A percentile compares a stretch with the other conserved stretches of the same genome.
Conservation (phyloP, 140 eudicot genomes). For the Ambrosia hybrid region DNA sequence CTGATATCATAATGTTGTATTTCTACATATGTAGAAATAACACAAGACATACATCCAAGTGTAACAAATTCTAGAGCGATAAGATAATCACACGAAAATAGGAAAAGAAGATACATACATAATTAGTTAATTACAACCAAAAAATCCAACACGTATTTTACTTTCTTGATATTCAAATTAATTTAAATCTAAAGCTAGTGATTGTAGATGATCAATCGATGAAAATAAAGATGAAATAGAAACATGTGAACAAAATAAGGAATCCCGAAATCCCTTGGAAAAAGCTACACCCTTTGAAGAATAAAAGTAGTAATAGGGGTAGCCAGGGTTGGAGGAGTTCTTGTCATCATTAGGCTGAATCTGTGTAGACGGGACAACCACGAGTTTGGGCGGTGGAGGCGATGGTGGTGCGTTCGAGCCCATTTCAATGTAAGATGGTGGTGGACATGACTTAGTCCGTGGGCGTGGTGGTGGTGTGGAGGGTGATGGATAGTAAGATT, state of each 20-base stretch:
- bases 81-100: too few species aligned
- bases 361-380: slow-evolving; percentile 42
- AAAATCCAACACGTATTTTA: background rate
- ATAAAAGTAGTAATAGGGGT: slow-evolving; percentile 56
- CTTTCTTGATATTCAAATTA: slow-evolving; percentile 17
- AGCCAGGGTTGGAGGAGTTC: slow-evolving; percentile 22
- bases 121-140: too few species aligned
- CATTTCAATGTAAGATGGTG: slow-evolving; percentile 40
- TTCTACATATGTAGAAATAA: too few species aligned
- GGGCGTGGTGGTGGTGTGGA: slow-evolving; percentile 28
- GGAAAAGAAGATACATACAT: too few species aligned
- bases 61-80: too few species aligned
- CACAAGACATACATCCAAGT: too few species aligned
- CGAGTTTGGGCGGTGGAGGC: slow-evolving; percentile 39
- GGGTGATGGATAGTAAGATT: slow-evolving; percentile 19
- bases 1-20: too few species aligned
- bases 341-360: slow-evolving; percentile 20
- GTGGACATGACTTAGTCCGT: slow-evolving; percentile 35
- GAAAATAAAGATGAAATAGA: slow-evolving; percentile 21
- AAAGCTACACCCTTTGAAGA: slow-evolving; percentile 36
- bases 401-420: slow-evolving; percentile 45
- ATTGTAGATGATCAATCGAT: slow-evolving; percentile 20
- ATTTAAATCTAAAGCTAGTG: slow-evolving; percentile 1
- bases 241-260: slow-evolving; percentile 22
- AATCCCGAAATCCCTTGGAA: slow-evolving; percentile 4